Evolutionary conservation across 1,284 basidiomycete genomes (phyloP).

Genomic region (Nidula niveotomentosa): DNA sequence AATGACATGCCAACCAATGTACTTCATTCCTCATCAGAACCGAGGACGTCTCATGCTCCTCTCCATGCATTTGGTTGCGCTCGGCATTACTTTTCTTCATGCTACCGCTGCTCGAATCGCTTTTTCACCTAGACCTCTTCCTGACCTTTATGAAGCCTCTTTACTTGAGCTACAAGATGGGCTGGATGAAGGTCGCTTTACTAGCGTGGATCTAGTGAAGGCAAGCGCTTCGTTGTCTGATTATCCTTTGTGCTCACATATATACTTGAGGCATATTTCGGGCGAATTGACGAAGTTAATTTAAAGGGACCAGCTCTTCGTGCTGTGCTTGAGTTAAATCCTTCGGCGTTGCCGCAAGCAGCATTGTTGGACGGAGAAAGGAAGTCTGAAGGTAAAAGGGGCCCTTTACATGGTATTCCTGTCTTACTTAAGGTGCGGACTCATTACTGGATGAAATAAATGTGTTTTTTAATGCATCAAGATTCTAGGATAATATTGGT

Average conservation of each 20-base stretch:
- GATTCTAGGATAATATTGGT: constrained; percentile 53
- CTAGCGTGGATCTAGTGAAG: constrained; percentile 66
- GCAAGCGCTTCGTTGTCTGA: constrained; percentile 22
- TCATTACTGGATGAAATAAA: not conserved
- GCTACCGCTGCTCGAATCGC: too few relatives aligned
- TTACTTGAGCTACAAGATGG: constrained; percentile 56
- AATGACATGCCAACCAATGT: too few relatives aligned
- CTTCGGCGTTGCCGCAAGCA: constrained; percentile 54
- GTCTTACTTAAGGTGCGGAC: constrained; percentile 57
- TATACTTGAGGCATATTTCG: constrained; percentile 55
- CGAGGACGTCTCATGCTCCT: too few relatives aligned
- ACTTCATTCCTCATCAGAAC: too few relatives aligned
- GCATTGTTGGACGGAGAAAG: constrained; percentile 56
- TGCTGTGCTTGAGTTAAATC: constrained; percentile 65
- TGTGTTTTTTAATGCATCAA: not conserved
- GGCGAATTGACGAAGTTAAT: constrained; percentile 72
- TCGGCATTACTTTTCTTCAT: too few relatives aligned
- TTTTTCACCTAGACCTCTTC: constrained; percentile 19
- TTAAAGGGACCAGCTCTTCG: constrained; percentile 57
- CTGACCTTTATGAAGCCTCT: constrained; percentile 66
- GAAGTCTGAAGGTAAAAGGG: constrained; percentile 39
- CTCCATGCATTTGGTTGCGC: too few relatives aligned
- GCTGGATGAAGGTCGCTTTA: constrained; percentile 49
- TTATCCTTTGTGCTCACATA: not conserved
- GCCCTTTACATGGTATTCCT: constrained; percentile 68